Evolutionary conservation across 495 filamentous ascomycete genomes (phyloP), one percentile per base, ranked within the genome.

Genomic region (Tetracladium marchalianum): DNA sequence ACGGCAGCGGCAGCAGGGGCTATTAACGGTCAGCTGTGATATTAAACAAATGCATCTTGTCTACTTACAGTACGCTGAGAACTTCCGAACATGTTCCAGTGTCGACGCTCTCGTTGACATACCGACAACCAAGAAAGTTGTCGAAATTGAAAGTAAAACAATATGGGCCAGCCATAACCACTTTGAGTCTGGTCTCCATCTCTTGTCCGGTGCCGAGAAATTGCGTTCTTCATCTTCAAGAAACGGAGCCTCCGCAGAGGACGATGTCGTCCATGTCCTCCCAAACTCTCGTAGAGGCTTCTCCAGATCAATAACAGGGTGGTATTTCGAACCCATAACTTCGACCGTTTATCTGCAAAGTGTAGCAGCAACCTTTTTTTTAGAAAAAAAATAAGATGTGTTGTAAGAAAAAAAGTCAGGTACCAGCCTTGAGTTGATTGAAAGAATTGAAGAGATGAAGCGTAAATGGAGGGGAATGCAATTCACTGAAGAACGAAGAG

Each of bases 121-220:
- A 1, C 67, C 63, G 15, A 66, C 54, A 11, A 62, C 55, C 41
- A 74, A 69, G 31, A 73, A 58, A 3, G 63, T 63, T 31, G 62
- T 43, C 4, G 68, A 71, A 11, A 62, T 27, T 5, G 66, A 64
- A 17, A 72, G 49, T 9, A 74, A 56, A 31, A 67, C 46, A 38
- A 62, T 64, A 41, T 72, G 70, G 9, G 53, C 57, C 13, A 71
- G 45, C 68, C 69, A 74, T 43, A 62, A 49, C 67, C 68, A 70
- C 48, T 58, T 56, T 35, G 54, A 22, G 19, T 55, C 34, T 32
- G 44, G 17, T 51, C 11, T 19, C 19, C 15, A 17, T 46, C 43
- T 41, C 18, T 22, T 18, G 19, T 34, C 0, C 15, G 27, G 8
- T n/a, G 19, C 15, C 18, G 18, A 43, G 11, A 54, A 53, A 11